Conservation (phyloP, 2,329 filamentous ascomycete species). For the Aspergillus sp. region DNA sequence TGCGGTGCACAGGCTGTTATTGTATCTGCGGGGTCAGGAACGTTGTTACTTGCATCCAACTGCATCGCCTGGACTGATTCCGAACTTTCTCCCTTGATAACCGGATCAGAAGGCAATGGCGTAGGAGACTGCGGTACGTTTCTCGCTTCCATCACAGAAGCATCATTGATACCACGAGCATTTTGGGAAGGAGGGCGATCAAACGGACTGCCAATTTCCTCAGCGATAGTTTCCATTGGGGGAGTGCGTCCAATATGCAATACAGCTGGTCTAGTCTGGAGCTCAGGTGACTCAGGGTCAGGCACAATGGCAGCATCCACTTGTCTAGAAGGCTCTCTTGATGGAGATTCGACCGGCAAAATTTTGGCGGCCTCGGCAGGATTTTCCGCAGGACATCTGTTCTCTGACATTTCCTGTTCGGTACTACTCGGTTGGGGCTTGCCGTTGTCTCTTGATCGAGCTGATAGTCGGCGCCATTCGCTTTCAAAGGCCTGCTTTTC, state of each 20-base stretch:
- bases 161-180: neutral
- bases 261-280: neutral
- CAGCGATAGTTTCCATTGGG: slow-evolving; percentile 26
- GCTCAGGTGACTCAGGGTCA: neutral
- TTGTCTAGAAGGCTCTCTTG: neutral
- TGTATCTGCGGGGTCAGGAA: neutral
- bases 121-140: neutral
- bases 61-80: neutral
- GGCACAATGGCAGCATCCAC: neutral
- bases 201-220: slow-evolving; percentile 16
- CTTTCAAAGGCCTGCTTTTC: slow-evolving; percentile 71
- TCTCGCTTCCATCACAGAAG: neutral
- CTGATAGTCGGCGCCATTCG: slow-evolving; percentile 46
- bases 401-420: neutral
- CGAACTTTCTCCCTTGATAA: neutral
- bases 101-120: neutral
- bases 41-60: neutral
- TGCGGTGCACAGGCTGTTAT: neutral
- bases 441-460: slow-evolving; percentile 7
- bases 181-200: neutral
- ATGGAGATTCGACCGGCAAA: neutral
- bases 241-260: slow-evolving; percentile 12
- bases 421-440: neutral
- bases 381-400: neutral
- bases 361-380: neutral